Percentiles rank a stretch among this genome's conserved stretches.
Evolutionary conservation across 768 basidiomycete genomes (phyloP).

Genomic region (Imleria badia): DNA sequence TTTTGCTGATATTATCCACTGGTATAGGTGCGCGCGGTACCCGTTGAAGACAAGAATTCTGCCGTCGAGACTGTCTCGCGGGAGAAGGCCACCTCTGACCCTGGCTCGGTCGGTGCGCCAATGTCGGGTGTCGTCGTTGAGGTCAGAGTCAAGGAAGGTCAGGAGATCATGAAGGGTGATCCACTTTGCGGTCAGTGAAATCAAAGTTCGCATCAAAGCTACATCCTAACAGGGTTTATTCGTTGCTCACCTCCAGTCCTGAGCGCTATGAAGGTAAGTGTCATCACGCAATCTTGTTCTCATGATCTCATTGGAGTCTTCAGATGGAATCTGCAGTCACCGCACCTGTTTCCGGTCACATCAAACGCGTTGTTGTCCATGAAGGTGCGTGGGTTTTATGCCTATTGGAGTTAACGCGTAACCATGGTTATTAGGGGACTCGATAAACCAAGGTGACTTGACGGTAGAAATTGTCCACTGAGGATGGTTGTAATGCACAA

Average conservation of each 20-base stretch:
- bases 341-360: slow-evolving; percentile 93
- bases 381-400: slow-evolving; percentile 55
- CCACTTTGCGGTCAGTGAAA: slow-evolving; percentile 77
- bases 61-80: slow-evolving; percentile 93
- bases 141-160: slow-evolving; percentile 95
- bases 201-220: slow-evolving; percentile 18
- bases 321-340: slow-evolving; percentile 99
- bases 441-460: slow-evolving; percentile 92
- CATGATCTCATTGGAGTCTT: slow-evolving; percentile 22
- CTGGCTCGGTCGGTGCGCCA: slow-evolving; percentile 95
- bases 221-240: slow-evolving; percentile 15
- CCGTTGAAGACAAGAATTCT: slow-evolving; percentile 95
- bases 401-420: not conserved
- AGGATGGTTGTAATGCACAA: slow-evolving; percentile 14
- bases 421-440: slow-evolving; percentile 62
- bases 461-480: slow-evolving; percentile 84
- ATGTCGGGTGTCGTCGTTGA: slow-evolving; percentile 99
- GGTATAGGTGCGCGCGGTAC: slow-evolving; percentile 83
- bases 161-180: slow-evolving; percentile 98
- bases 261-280: slow-evolving; percentile 92
- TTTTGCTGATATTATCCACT: slow-evolving; percentile 14
- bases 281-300: not conserved
- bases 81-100: slow-evolving; percentile 91
- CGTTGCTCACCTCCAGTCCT: slow-evolving; percentile 53
- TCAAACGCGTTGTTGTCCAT: slow-evolving; percentile 89